Evolutionary conservation across 2,329 filamentous ascomycete species (phyloP).

Genomic region (Pseudogymnoascus sp.): DNA sequence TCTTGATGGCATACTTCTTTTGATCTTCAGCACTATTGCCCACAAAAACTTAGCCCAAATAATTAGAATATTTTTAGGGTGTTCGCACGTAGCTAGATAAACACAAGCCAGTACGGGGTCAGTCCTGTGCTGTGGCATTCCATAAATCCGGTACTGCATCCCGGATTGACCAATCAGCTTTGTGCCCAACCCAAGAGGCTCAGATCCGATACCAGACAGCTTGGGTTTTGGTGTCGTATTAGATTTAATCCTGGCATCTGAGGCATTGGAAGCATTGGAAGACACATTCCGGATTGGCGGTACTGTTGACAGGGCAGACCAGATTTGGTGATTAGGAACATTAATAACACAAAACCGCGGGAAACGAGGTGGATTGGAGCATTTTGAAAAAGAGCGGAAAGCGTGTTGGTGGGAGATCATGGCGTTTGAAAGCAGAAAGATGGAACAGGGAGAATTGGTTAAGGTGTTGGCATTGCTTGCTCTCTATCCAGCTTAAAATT

Average conservation of each 20-base stretch:
- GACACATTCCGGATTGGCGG: background rate
- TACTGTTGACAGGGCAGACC: background rate
- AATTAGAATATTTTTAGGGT: background rate
- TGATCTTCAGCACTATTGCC: background rate
- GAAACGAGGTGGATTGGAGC: background rate
- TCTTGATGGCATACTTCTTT: background rate
- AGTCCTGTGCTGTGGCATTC: background rate
- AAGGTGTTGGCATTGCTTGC: background rate
- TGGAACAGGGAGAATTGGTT: background rate
- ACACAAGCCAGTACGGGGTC: background rate
- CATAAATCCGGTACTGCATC: background rate
- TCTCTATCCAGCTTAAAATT: background rate
- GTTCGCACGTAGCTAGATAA: background rate
- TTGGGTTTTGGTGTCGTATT: background rate
- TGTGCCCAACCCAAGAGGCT: background rate
- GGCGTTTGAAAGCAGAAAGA: background rate
- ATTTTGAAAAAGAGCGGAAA: background rate
- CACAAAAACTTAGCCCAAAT: background rate
- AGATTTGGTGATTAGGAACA: background rate
- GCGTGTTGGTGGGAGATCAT: background rate
- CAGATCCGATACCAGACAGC: background rate
- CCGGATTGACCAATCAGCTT: background rate
- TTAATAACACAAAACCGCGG: background rate
- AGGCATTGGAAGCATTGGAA: background rate
- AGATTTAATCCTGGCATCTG: background rate